phyloP scores from a whole-genome alignment of 352 stramenopile species.

The Globisporangium mamillatum region DNA sequence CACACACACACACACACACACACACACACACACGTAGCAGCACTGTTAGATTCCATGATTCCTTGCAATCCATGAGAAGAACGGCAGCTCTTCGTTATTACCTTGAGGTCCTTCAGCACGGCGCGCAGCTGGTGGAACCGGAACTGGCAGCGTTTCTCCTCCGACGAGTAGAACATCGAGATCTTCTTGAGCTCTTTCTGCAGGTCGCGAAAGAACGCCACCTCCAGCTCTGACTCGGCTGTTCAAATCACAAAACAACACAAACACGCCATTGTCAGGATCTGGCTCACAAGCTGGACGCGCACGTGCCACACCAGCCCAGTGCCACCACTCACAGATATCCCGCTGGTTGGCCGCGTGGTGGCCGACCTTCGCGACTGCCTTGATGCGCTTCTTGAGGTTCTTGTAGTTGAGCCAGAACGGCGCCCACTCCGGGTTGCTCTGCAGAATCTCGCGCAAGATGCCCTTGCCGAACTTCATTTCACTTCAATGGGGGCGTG shows the following conservation, averaged over 20 bases:
- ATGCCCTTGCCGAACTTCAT: conserved; percentile 87
- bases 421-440: conserved; percentile 77
- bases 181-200: conserved; percentile 80
- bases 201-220: conserved; percentile 78
- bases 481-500: neutral
- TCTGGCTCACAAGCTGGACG: neutral
- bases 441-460: conserved; percentile 65
- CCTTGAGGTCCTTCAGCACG: conserved; percentile 66
- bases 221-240: conserved; percentile 69
- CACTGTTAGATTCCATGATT: neutral
- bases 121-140: conserved; percentile 71
- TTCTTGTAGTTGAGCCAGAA: conserved; percentile 89
- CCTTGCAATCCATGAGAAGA: neutral
- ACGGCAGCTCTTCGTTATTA: conserved; percentile 17
- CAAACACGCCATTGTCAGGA: neutral
- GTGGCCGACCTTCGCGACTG: conserved; percentile 34
- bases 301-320: neutral
- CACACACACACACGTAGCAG: neutral
- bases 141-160: conserved; percentile 73
- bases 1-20: neutral
- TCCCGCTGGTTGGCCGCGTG: conserved; percentile 17
- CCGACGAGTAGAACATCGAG: conserved; percentile 66
- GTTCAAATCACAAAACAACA: conserved; percentile 1
- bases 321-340: conserved; percentile 33
- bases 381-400: conserved; percentile 85